Percentiles rank a stretch among this genome's conserved stretches.
Evolutionary conservation across 2,329 filamentous ascomycete species (phyloP).

Genomic region (Microsporum canis): DNA sequence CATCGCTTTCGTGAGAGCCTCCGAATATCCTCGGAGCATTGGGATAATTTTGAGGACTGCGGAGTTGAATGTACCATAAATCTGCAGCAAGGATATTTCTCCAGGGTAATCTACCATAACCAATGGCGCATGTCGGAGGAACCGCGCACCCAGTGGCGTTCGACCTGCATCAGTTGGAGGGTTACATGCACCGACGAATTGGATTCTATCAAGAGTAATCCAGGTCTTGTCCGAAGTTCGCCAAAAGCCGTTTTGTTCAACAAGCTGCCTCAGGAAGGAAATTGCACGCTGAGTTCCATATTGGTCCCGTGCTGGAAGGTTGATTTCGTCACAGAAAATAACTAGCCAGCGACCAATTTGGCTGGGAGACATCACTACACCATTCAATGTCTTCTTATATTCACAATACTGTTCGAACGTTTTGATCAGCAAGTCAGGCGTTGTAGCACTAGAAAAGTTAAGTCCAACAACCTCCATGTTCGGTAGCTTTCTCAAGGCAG

Average conservation of each 20-base stretch:
- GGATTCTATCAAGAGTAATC: constrained; percentile 94
- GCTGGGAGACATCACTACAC: constrained; percentile 86
- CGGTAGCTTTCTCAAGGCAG: constrained; percentile 85
- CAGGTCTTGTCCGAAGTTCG: constrained; percentile 92
- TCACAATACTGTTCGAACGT: constrained; percentile 99
- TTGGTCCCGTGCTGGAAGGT: constrained; percentile 91
- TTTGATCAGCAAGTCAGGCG: constrained; percentile 93
- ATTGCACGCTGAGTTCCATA: constrained; percentile 97
- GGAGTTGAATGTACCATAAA: constrained; percentile 96
- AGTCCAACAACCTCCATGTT: constrained; percentile 99
- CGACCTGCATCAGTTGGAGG: constrained; percentile 94
- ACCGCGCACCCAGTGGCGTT: constrained; percentile 84
- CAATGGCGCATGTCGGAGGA: constrained; percentile 91
- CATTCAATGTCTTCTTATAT: constrained; percentile 96
- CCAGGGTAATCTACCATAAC: constrained; percentile 99
- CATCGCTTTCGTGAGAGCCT: constrained; percentile 92
- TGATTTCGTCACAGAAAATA: constrained; percentile 99
- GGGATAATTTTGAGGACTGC: constrained; percentile 96
- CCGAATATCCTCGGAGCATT: constrained; percentile 84
- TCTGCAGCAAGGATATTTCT: constrained; percentile 85
- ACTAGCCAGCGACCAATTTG: constrained; percentile 98
- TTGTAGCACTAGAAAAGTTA: constrained; percentile 98
- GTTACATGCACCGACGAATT: constrained; percentile 98
- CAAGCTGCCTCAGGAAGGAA: constrained; percentile 90
- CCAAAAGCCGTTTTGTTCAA: constrained; percentile 99